Base-by-base conservation (phyloP, 75 land plant species). In the Sequoiadendron giganteum region DNA sequence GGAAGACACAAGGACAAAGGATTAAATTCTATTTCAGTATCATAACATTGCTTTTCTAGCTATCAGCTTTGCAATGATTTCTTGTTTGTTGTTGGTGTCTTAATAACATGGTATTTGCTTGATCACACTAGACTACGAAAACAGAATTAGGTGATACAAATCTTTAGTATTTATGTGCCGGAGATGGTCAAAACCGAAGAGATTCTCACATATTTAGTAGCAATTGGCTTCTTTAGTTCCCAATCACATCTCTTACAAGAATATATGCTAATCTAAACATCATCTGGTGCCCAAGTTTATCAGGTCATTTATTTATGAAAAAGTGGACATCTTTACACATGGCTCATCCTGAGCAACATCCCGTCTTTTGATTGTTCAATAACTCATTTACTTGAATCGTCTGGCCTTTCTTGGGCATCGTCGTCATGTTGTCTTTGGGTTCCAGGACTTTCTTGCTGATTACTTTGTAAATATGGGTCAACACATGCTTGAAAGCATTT, bases 391-490 rank as follows among this genome's bases (percentile, higher is more conserved):
- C 77, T 32, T 75, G 77, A 75, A 75, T 75, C 4, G 77, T 75
- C 34, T 75, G 77, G 77, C 38, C 77, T 75, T 75, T 75, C 77
- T 75, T 30, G 77, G 77, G 77, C 16, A 75, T 75, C 32, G 4
- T 34, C 38, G 16, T 75, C 38, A 34, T 10, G 77, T 75, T 75
- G 77, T 34, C 77, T 34, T 34, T 25, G 34, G 84, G 34, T 34
- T 75, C 54, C 8, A 90, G 36, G 43, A 42, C 91, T 18, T 90
- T 90, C 75, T 90, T 90, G 77, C 78, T 89, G 42, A 90, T 88
- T 56, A 90, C 87, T 61, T 91, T 81, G 73, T 90, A 89, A 34
- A 90, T 90, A 88, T 90, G 87, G 15, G 91, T 65, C 52, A 90
- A 34, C 21, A 90, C 85, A 43, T 34, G 87, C 25, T 90, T 54